A percentile compares a stretch with the other conserved stretches of the same genome.
Conservation (phyloP, 192 early-diverging fungal genomes). For the Bifiguratus adelaidae region DNA sequence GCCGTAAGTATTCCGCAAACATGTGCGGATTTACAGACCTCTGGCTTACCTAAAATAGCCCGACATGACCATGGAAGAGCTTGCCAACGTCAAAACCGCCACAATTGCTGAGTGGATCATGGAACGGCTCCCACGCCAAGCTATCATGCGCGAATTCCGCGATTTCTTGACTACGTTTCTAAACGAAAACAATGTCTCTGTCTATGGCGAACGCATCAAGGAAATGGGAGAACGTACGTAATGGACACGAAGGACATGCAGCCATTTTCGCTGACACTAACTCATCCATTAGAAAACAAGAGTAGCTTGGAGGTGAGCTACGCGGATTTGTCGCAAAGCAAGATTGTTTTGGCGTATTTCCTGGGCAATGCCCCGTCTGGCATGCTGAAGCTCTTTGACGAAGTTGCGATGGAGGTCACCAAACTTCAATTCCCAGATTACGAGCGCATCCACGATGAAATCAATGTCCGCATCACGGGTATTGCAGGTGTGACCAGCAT, state of each 20-base stretch:
- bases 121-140: slow-evolving; percentile 72
- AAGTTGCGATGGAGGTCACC: slow-evolving; percentile 86
- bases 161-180: slow-evolving; percentile 81
- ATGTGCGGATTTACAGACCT: slow-evolving; percentile 7
- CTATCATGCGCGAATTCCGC: slow-evolving; percentile 79
- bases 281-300: slow-evolving; percentile 29
- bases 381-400: slow-evolving; percentile 85
- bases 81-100: slow-evolving; percentile 75
- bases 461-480: slow-evolving; percentile 89
- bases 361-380: slow-evolving; percentile 81
- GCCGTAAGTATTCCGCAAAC: slow-evolving; percentile 14
- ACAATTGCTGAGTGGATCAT: slow-evolving; percentile 78
- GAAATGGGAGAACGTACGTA: slow-evolving; percentile 57
- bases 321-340: slow-evolving; percentile 65
- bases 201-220: slow-evolving; percentile 88
- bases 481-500: slow-evolving; percentile 76
- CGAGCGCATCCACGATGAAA: slow-evolving; percentile 80
- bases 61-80: slow-evolving; percentile 62
- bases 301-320: slow-evolving; percentile 87
- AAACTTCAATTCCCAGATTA: slow-evolving; percentile 84
- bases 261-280: not conserved
- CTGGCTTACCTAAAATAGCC: slow-evolving; percentile 27
- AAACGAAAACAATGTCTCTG: slow-evolving; percentile 76
- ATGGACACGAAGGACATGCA: not conserved
- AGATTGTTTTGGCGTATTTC: slow-evolving; percentile 81